Base-by-base conservation (phyloP, 345 rosid genomes). In the Lenwebbia sp. region DNA sequence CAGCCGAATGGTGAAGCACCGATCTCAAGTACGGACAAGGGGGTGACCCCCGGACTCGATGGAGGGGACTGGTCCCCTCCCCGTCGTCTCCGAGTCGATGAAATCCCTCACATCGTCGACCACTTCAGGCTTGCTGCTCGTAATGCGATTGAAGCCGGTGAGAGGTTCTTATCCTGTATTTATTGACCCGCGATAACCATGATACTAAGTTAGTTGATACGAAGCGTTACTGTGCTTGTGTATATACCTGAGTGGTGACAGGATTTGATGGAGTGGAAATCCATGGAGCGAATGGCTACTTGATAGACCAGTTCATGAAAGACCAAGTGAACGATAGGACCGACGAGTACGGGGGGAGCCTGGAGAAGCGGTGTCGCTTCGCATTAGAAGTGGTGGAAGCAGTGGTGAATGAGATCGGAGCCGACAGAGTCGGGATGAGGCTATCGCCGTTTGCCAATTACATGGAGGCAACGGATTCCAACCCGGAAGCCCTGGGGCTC, bases 61-160 rank as follows among this genome's bases (percentile, higher is more conserved):
- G 84, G 86, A 9, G 87, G 81, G 10, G 57, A 89, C 56, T 92
- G 6, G 81, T 86, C 96, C 23, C 89, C 95, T 87, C 94, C 94
- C 60, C 92, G 87, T 17, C 89, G 91, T 41, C 82, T 94, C 56
- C 87, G 53, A 13, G 87, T 75, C 6, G 89, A 88, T 1, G 95
- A 92, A 86, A 91, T 94, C 65, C 88, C 90, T 54, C 84, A 49
- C 4, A 74, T 90, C 56, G 90, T 92, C 44, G 51, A 93, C 21
- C 92, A 92, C 86, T 94, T 91, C 58, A 89, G 93, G 83, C 85
- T 85, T 1, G 94, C 94, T 30, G 95, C 96, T 26, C 85, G 90
- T 84, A 94, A 93, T 87, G 96, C 95, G 12, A 91, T 91, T 3
- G 92, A 92, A 89, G 94, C 95, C 53, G 93, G 95, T 91, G 83